A percentile compares a stretch with the other conserved stretches of the same genome.
These are phyloP conservation scores for Albophoma yamanashiensis DNA, from an alignment of 2,329 filamentous ascomycete species.

Conservation along the genomic window DNA sequence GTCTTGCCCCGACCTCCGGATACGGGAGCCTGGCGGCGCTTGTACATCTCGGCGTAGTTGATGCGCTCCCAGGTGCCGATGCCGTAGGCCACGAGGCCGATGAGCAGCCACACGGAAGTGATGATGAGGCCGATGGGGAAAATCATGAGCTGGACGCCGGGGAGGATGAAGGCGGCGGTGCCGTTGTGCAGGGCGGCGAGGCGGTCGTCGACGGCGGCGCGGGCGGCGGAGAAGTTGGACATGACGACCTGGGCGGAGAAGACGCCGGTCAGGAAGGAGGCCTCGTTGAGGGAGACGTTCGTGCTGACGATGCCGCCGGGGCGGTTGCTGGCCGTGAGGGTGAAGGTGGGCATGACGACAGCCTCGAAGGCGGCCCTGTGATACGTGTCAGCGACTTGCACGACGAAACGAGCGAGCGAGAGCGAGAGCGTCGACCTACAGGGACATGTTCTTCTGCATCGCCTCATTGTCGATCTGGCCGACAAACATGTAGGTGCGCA, in stretches of 20 bases:
- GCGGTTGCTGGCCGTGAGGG: constrained; percentile 46
- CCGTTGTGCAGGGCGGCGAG: constrained; percentile 34
- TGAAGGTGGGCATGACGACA: constrained; percentile 57
- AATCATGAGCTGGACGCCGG: constrained; percentile 56
- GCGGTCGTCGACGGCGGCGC: constrained; percentile 37
- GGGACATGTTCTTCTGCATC: constrained; percentile 44
- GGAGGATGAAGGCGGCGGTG: constrained; percentile 55
- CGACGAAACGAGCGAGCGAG: neutral
- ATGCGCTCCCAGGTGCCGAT: constrained; percentile 58
- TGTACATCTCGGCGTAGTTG: constrained; percentile 53
- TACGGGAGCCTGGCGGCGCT: constrained; percentile 16
- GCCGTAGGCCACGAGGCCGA: constrained; percentile 47
- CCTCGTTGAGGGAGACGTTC: constrained; percentile 58
- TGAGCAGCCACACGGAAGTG: constrained; percentile 48
- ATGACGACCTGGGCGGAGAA: constrained; percentile 49
- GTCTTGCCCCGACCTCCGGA: neutral
- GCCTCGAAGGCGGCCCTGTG: constrained; percentile 46
- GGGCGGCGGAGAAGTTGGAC: constrained; percentile 37
- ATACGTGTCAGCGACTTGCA: neutral
- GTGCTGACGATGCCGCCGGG: constrained; percentile 44
- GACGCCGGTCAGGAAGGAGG: constrained; percentile 59
- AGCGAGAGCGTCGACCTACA: constrained; percentile 35
- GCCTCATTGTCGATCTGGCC: constrained; percentile 53
- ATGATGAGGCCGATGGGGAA: constrained; percentile 62
- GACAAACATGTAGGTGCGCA: constrained; percentile 58